phyloP scores from a whole-genome alignment of 2,329 filamentous ascomycete species.

The Xylaria sp. region DNA sequence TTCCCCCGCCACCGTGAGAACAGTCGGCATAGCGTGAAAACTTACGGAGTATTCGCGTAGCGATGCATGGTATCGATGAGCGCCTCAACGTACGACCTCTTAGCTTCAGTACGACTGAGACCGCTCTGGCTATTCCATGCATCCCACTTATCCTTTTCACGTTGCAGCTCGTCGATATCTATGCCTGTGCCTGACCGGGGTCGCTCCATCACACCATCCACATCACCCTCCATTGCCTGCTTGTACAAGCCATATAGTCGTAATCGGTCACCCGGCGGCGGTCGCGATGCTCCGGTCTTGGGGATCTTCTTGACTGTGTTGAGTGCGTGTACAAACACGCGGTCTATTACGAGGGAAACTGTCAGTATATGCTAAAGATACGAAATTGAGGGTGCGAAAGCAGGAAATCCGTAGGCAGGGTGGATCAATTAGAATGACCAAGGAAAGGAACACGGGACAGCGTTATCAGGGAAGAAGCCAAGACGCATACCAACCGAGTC shows the following conservation, averaged over 20 bases:
- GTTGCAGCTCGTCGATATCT: conserved; percentile 63
- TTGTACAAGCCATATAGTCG: conserved; percentile 98
- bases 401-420: background rate
- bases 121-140: conserved; percentile 92
- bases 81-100: conserved; percentile 91
- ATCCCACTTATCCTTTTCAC: conserved; percentile 82
- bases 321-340: conserved; percentile 98
- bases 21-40: no score
- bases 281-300: conserved; percentile 89
- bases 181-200: conserved; percentile 65
- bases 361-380: conserved; percentile 21
- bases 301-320: conserved; percentile 98
- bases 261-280: conserved; percentile 84
- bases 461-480: conserved; percentile 1
- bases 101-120: conserved; percentile 88
- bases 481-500: conserved; percentile 60
- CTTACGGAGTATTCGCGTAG: conserved; percentile 86
- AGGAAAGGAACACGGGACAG: background rate
- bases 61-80: conserved; percentile 97
- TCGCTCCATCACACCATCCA: conserved; percentile 91
- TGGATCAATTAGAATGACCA: background rate
- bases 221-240: conserved; percentile 98
- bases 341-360: conserved; percentile 67
- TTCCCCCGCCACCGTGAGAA: background rate
- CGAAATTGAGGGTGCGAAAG: background rate